phyloP scores from a whole-genome alignment of 2,329 filamentous ascomycete genomes.

The Cladorrhinum sp. region DNA sequence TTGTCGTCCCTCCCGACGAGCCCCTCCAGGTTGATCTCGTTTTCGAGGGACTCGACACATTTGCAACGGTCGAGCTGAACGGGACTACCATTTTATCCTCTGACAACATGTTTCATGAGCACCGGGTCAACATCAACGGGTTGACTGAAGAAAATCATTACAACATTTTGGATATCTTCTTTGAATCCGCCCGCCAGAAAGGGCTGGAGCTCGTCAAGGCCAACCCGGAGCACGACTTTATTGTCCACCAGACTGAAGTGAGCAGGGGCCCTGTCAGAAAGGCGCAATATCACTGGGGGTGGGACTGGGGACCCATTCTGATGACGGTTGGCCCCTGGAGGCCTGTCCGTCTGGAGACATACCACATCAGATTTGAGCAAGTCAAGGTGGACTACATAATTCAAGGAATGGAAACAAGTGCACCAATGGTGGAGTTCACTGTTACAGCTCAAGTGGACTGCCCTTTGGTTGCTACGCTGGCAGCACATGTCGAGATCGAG shows the following conservation, averaged over 20 bases:
- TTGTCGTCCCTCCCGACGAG: conserved; percentile 28
- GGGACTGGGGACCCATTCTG: conserved; percentile 67
- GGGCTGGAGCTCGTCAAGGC: conserved; percentile 23
- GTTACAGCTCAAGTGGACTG: conserved; percentile 9
- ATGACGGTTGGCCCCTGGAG: conserved; percentile 66
- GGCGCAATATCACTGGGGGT: conserved; percentile 68
- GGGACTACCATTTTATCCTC: conserved; percentile 49
- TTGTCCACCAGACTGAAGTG: conserved; percentile 47
- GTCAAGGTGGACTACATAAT: conserved; percentile 43
- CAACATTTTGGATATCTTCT: conserved; percentile 55
- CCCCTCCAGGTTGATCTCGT: conserved; percentile 44
- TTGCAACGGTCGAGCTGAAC: conserved; percentile 57
- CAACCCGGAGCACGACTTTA: conserved; percentile 40
- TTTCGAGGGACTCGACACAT: conserved; percentile 64
- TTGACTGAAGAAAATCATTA: conserved; percentile 29
- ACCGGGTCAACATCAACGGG: conserved; percentile 51
- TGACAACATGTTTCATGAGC: conserved; percentile 63
- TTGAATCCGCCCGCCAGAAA: conserved; percentile 46
- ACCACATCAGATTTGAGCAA: conserved; percentile 56
- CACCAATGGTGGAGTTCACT: neutral
- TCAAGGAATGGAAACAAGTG: neutral
- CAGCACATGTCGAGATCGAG: conserved; percentile 20
- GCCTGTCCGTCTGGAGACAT: conserved; percentile 63
- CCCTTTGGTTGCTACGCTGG: conserved; percentile 1
- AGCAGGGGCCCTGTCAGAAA: conserved; percentile 55